Evolutionary conservation across 257 asterid species (phyloP), one percentile per base, ranked within the genome.

Genomic region (Perilla frutescens): DNA sequence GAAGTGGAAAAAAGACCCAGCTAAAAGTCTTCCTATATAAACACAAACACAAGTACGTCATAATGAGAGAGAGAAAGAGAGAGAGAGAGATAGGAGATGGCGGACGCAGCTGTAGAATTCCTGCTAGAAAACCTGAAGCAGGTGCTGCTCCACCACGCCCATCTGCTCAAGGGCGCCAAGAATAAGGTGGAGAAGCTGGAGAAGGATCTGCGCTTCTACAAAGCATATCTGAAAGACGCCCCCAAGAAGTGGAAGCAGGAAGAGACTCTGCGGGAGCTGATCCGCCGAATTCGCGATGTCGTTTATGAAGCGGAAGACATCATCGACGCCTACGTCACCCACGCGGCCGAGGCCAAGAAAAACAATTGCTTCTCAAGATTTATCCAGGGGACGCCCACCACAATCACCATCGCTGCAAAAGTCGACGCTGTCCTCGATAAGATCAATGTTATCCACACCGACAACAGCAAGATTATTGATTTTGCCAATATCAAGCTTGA

Each of bases 221-320:
- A 79, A 31, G 80, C 80, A 0, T 79, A 74, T 9, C 80, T 79
- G 4, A 69, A 40, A 53, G 80, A 79, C 55, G 60, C 80, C 3
- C 64, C 66, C 4, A 70, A 47, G 65, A 45, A 20, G 56, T 64
- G 73, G 55, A 13, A 49, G 12, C 60, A 79, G 11, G 66, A 47
- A 6, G 7, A 45, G 2, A 40, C 15, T 8, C 68, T 62, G 34
- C 68, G 68, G 1, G 51, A 62, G 68, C 51, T 62, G 8, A 32
- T 79, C 51, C 53, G 76, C 2, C 65, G 48, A 5, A 73, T 78
- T 26, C 66, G 76, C 47, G 40, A 71, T 54, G 70, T 44, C 40
- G 81, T 77, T 0, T 76, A 80, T 55, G 78, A 81, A 14, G 85
- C 76, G 0, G 80, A 81, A 8, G 79, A 77, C 62, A 41, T 74